Percentiles rank a stretch among this genome's conserved stretches.
Conservation (phyloP, 768 basidiomycete genomes). For the Strobilomyces echinocephalus region DNA sequence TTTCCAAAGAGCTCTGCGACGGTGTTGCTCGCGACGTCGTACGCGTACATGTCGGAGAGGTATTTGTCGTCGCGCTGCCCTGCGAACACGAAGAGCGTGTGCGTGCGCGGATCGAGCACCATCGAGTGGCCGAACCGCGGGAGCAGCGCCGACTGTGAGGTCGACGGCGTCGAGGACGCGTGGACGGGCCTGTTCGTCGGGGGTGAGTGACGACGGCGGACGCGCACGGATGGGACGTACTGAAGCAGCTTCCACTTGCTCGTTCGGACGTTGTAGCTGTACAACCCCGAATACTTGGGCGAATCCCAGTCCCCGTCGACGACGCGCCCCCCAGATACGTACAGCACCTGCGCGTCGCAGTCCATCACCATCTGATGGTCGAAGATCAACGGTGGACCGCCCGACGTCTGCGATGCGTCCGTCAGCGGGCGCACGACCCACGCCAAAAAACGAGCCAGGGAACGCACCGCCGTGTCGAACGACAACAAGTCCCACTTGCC, state of each 20-base stretch:
- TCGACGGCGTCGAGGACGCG: conserved; percentile 1
- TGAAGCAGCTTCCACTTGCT: conserved; percentile 67
- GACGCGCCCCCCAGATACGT: conserved; percentile 72
- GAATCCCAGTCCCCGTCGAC: conserved; percentile 60
- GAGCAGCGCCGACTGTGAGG: conserved; percentile 43
- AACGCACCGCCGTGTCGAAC: no score
- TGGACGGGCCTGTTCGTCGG: conserved; percentile 20
- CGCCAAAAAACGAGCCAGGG: no score
- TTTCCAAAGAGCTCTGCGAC: conserved; percentile 60
- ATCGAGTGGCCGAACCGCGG: conserved; percentile 77
- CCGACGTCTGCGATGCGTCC: conserved; percentile 40
- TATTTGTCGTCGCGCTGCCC: conserved; percentile 66
- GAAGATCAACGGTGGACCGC: conserved; percentile 69
- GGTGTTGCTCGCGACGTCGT: conserved; percentile 54
- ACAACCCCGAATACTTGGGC: conserved; percentile 65
- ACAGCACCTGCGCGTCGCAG: conserved; percentile 62
- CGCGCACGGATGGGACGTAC: conserved; percentile 30
- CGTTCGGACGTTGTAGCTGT: conserved; percentile 36
- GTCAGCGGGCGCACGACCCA: no score
- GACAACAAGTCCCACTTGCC: conserved; percentile 59
- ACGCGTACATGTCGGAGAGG: conserved; percentile 73
- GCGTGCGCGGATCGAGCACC: conserved; percentile 51
- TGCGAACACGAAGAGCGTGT: conserved; percentile 39
- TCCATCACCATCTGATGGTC: conserved; percentile 84
- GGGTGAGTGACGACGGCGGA: neutral